Evolutionary conservation across 83 land plant genomes (phyloP).

Genomic region (Diphasiastrum complanatum): DNA sequence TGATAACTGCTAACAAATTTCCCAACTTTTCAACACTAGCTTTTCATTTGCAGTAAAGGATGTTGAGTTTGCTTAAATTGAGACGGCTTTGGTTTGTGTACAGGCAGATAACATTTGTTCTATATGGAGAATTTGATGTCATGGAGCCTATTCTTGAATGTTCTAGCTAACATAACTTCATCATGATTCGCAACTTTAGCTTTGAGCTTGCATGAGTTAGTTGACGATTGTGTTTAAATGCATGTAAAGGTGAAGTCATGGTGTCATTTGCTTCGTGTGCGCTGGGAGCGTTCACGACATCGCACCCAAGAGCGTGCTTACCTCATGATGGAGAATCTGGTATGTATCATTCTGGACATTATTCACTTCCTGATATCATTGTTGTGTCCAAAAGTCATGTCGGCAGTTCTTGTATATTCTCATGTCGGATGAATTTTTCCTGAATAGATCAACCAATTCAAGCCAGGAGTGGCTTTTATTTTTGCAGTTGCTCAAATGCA

Average conservation of each 20-base stretch:
- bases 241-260: slow-evolving; percentile 45
- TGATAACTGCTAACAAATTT: too few relatives aligned
- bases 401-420: too few relatives aligned
- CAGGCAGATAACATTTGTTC: not conserved
- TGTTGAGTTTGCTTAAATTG: too few relatives aligned
- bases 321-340: slow-evolving; percentile 80
- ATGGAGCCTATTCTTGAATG: not conserved
- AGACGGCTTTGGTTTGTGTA: too few relatives aligned
- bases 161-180: not conserved
- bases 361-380: not conserved
- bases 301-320: slow-evolving; percentile 80
- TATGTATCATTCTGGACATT: slow-evolving; percentile 3
- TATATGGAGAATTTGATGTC: not conserved
- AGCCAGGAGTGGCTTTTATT: too few relatives aligned
- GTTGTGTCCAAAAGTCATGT: not conserved
- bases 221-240: slow-evolving; percentile 1
- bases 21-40: too few relatives aligned
- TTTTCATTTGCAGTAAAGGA: too few relatives aligned
- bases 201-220: too few relatives aligned
- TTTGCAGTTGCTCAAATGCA: too few relatives aligned
- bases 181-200: too few relatives aligned
- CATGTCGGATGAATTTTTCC: too few relatives aligned
- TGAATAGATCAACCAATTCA: too few relatives aligned
- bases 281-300: slow-evolving; percentile 75
- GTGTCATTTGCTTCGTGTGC: slow-evolving; percentile 67